phyloP scores from a whole-genome alignment of 2,329 filamentous ascomycete species.

The Pseudocercospora eumusae region DNA sequence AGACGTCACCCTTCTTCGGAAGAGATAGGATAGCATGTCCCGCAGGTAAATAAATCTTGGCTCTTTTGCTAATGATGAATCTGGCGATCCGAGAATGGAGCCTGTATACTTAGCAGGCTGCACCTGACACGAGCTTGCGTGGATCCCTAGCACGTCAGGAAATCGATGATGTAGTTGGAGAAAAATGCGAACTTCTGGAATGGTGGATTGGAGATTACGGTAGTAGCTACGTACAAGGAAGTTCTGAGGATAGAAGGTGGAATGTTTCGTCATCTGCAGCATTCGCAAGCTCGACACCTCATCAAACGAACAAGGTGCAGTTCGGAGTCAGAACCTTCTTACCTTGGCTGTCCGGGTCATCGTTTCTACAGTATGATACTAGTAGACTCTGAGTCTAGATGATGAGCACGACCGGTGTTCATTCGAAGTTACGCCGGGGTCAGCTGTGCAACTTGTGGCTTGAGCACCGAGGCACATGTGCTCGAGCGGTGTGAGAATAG shows the following conservation, averaged over 20 bases:
- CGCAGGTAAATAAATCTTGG: neutral
- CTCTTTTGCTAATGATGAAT: neutral
- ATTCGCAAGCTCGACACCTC: conserved; percentile 3
- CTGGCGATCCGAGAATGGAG: neutral
- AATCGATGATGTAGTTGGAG: neutral
- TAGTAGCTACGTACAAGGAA: too few relatives aligned
- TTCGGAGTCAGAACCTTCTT: conserved; percentile 1
- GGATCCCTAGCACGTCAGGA: neutral
- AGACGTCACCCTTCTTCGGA: neutral
- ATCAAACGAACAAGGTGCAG: neutral
- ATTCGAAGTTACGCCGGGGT: conserved; percentile 6
- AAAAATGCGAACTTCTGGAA: neutral
- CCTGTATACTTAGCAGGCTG: neutral
- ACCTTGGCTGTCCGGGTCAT: neutral
- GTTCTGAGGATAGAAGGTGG: neutral
- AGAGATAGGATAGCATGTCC: neutral
- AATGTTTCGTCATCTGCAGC: neutral
- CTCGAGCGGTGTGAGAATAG: neutral
- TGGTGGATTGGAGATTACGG: neutral
- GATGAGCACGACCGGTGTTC: neutral
- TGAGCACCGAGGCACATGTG: neutral
- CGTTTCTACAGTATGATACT: neutral
- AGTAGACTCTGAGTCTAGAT: neutral
- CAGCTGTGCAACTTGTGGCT: conserved; percentile 1
- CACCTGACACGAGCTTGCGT: neutral